phyloP scores from a whole-genome alignment of 2,329 filamentous ascomycete species.

The Cladobotryum mycophilum region DNA sequence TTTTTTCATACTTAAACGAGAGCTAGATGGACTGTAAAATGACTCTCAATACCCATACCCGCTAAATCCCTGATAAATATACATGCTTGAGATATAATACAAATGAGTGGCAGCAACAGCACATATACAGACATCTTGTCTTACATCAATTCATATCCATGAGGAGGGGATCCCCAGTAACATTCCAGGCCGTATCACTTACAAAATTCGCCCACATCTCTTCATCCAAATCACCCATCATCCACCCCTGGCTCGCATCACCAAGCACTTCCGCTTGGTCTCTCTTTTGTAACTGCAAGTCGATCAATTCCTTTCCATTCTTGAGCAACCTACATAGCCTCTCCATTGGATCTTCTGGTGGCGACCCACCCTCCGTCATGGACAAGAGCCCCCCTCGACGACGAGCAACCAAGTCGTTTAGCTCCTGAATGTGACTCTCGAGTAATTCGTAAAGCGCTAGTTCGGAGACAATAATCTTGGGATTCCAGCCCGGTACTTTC shows the following conservation, averaged over 20 bases:
- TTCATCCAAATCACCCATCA: constrained; percentile 17
- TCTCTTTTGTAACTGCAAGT: constrained; percentile 18
- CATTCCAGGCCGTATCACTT: constrained; percentile 21
- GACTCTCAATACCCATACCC: no score
- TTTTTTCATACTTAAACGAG: no score
- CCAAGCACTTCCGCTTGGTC: constrained; percentile 16
- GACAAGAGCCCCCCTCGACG: constrained; percentile 22
- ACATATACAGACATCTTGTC: no score
- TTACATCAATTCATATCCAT: constrained; percentile 12
- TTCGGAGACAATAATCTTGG: constrained; percentile 29
- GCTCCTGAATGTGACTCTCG: constrained; percentile 24
- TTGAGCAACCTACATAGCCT: constrained; percentile 26
- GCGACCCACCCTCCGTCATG: constrained; percentile 5
- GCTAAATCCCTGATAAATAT: no score
- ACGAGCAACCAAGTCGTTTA: constrained; percentile 23
- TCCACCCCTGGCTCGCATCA: constrained; percentile 15
- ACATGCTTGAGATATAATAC: no score
- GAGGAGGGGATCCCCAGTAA: constrained; percentile 22
- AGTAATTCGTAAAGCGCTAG: constrained; percentile 26
- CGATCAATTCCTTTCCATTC: constrained; percentile 25
- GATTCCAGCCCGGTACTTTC: constrained; percentile 41
- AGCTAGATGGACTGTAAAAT: no score
- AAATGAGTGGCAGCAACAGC: no score
- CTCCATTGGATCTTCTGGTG: constrained; percentile 26
- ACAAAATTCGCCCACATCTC: constrained; percentile 23